A percentile compares a stretch with the other conserved stretches of the same genome.
These are phyloP conservation scores for Beauveria varroae DNA, from an alignment of 2,329 filamentous ascomycete genomes.

Conservation along the genomic window DNA sequence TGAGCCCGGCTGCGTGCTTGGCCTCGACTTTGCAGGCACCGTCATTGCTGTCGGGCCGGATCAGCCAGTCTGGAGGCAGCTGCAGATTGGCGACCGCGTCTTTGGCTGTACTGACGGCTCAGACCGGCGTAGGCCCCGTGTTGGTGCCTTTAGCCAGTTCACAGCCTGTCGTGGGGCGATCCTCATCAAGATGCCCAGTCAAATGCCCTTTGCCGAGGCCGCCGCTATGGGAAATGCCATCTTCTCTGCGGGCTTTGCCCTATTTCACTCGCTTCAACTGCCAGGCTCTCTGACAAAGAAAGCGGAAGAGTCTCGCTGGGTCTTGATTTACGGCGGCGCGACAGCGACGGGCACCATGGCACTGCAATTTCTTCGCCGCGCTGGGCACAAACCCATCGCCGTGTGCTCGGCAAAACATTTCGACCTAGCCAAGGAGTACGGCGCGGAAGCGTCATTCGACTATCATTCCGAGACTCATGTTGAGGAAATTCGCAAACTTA, in stretches of 20 bases:
- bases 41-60: conserved; percentile 20
- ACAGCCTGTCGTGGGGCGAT: conserved; percentile 14
- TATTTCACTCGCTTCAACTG: conserved; percentile 22
- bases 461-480: conserved; percentile 18
- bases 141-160: conserved; percentile 24
- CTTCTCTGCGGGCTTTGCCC: conserved; percentile 21
- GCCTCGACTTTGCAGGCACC: conserved; percentile 27
- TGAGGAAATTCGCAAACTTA: conserved; percentile 28
- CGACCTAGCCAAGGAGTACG: conserved; percentile 26
- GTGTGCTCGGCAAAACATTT: conserved; percentile 22
- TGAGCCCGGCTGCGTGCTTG: conserved; percentile 21
- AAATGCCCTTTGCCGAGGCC: conserved; percentile 17
- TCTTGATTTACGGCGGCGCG: conserved; percentile 38
- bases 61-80: background rate
- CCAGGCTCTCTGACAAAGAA: conserved; percentile 15
- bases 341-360: conserved; percentile 35
- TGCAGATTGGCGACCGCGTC: conserved; percentile 19
- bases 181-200: conserved; percentile 19
- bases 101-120: conserved; percentile 17
- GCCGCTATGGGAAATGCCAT: conserved; percentile 19
- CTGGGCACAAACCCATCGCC: conserved; percentile 12
- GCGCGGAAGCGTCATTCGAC: conserved; percentile 33
- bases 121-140: conserved; percentile 12
- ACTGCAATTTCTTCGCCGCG: conserved; percentile 25
- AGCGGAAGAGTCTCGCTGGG: conserved; percentile 12